phyloP scores from a whole-genome alignment of 192 early-diverging fungal genomes.

The Haplosporangium gracile region DNA sequence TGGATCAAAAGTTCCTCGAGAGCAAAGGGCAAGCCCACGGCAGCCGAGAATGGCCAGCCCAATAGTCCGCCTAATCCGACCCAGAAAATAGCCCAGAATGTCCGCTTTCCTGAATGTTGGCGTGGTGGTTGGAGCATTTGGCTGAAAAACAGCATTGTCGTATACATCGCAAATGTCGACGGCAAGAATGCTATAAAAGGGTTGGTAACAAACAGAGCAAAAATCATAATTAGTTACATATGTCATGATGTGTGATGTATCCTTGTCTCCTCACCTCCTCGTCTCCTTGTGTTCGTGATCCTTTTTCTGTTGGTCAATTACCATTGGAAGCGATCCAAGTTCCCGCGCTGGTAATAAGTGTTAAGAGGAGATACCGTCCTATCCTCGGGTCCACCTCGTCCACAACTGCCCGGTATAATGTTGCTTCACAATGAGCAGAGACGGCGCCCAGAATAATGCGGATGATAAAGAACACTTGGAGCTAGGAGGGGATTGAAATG shows the following conservation, averaged over 20 bases:
- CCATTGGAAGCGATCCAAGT: constrained; percentile 88
- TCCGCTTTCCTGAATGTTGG: constrained; percentile 57
- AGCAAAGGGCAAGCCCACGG: constrained; percentile 80
- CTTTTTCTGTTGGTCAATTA: constrained; percentile 37
- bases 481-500: constrained; percentile 47
- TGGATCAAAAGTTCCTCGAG: constrained; percentile 76
- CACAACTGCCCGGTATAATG: constrained; percentile 75
- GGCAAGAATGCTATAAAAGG: constrained; percentile 81
- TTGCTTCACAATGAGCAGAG: constrained; percentile 76
- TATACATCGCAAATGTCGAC: constrained; percentile 93
- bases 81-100: constrained; percentile 69
- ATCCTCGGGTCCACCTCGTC: constrained; percentile 72
- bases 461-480: constrained; percentile 83
- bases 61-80: constrained; percentile 73
- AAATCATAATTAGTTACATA: background rate
- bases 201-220: background rate
- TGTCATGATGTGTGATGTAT: background rate
- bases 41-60: constrained; percentile 93
- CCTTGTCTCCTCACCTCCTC: background rate
- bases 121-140: constrained; percentile 71
- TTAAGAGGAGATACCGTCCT: constrained; percentile 75
- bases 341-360: constrained; percentile 80
- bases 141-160: constrained; percentile 81
- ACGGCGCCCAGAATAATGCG: constrained; percentile 73
- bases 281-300: background rate